Percentiles rank a stretch among this genome's conserved stretches.
phyloP scores from a whole-genome alignment of 2,329 filamentous ascomycete species.

The Fusarium metavorans region DNA sequence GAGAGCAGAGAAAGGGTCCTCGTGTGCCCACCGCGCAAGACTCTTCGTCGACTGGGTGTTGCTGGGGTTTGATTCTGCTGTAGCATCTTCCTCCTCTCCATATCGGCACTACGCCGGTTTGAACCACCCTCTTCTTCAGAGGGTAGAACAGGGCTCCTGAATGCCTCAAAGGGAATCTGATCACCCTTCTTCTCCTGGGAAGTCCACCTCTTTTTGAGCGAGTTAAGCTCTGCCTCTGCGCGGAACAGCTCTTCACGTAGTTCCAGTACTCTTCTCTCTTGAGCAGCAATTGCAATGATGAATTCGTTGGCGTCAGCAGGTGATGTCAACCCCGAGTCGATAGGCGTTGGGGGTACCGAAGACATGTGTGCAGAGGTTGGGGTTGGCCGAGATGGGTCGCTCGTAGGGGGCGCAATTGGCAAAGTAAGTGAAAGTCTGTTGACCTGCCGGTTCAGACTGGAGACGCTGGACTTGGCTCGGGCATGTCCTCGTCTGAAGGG shows the following conservation, averaged over 20 bases:
- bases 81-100: conserved; percentile 79
- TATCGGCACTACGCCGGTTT: conserved; percentile 65
- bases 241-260: conserved; percentile 88
- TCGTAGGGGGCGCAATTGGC: conserved; percentile 68
- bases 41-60: conserved; percentile 63
- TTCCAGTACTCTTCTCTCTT: conserved; percentile 92
- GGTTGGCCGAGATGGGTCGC: conserved; percentile 63
- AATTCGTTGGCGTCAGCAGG: conserved; percentile 74
- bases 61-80: conserved; percentile 60
- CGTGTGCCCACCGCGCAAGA: conserved; percentile 76
- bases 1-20: conserved; percentile 84
- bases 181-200: conserved; percentile 82
- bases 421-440: conserved; percentile 72
- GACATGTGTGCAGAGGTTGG: conserved; percentile 55
- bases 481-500: conserved; percentile 57
- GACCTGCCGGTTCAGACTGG: conserved; percentile 57
- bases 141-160: conserved; percentile 54
- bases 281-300: conserved; percentile 89
- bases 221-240: conserved; percentile 81
- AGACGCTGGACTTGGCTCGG: conserved; percentile 65
- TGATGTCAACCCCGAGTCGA: conserved; percentile 56
- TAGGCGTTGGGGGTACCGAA: conserved; percentile 65
- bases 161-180: conserved; percentile 65
- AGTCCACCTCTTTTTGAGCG: conserved; percentile 87
- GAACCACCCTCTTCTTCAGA: conserved; percentile 49